A percentile compares a stretch with the other conserved stretches of the same genome.
These are phyloP conservation scores for Begonia peltatifolia DNA, from an alignment of 306 rosid species.

Conservation along the genomic window DNA sequence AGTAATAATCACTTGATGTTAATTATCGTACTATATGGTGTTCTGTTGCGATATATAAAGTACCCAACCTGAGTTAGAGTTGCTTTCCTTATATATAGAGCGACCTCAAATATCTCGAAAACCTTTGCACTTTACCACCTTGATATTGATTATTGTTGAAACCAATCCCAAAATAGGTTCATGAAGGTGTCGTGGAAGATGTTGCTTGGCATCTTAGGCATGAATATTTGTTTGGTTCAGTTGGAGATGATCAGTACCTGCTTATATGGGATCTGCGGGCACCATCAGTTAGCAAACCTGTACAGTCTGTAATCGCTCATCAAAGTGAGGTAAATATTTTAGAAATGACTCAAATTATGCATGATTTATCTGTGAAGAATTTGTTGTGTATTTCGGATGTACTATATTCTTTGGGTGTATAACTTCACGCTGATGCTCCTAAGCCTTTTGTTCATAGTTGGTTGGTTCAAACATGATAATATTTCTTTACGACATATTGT, in stretches of 20 bases:
- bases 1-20: too few species aligned
- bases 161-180: slow-evolving; percentile 32
- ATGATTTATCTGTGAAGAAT: too few species aligned
- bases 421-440: not conserved
- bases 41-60: too few species aligned
- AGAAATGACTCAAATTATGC: too few species aligned
- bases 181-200: slow-evolving; percentile 97
- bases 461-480: not conserved
- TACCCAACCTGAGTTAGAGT: too few species aligned
- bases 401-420: too few species aligned
- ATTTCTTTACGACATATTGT: slow-evolving; percentile 1
- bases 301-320: slow-evolving; percentile 88
- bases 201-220: slow-evolving; percentile 99
- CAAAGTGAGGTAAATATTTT: slow-evolving; percentile 61
- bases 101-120: too few species aligned
- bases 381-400: too few species aligned
- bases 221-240: slow-evolving; percentile 93
- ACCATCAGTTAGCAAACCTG: slow-evolving; percentile 73
- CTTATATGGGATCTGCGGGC: slow-evolving; percentile 89
- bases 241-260: slow-evolving; percentile 90
- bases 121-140: too few species aligned
- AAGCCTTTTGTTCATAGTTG: not conserved
- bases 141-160: slow-evolving; percentile 4
- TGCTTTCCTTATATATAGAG: too few species aligned
- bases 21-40: too few species aligned